Conservation (phyloP, 768 basidiomycete species). For the Hirschioporus abietinus region DNA sequence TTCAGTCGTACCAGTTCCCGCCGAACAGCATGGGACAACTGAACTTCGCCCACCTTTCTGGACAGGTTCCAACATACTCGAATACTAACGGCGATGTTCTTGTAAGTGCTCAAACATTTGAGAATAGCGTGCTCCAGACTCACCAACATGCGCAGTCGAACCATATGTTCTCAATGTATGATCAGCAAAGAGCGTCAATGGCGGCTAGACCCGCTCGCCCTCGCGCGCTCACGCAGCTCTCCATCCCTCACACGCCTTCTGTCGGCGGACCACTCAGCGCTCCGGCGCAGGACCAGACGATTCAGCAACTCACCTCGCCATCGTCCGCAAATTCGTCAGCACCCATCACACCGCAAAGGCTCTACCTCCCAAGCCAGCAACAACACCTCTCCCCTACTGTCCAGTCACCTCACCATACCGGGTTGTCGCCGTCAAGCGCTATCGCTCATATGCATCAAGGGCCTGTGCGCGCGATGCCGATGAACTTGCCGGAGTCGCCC, state of each 20-base stretch:
- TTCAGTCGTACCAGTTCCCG: background rate
- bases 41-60: background rate
- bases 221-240: background rate
- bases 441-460: background rate
- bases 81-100: background rate
- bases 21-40: background rate
- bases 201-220: background rate
- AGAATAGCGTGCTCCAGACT: background rate
- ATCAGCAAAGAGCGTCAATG: background rate
- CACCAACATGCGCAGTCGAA: background rate
- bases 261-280: background rate
- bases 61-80: background rate
- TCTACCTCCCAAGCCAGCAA: background rate
- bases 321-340: background rate
- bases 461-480: background rate
- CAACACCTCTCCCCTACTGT: background rate
- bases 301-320: background rate
- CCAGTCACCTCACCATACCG: too few relatives aligned
- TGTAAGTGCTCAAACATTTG: background rate
- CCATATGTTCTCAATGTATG: background rate
- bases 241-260: background rate
- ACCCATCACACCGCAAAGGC: background rate
- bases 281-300: background rate
- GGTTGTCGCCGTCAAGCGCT: background rate
- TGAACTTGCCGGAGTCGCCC: background rate